Evolutionary conservation across 768 basidiomycete genomes (phyloP).

Genomic region (Russula ochroleuca): DNA sequence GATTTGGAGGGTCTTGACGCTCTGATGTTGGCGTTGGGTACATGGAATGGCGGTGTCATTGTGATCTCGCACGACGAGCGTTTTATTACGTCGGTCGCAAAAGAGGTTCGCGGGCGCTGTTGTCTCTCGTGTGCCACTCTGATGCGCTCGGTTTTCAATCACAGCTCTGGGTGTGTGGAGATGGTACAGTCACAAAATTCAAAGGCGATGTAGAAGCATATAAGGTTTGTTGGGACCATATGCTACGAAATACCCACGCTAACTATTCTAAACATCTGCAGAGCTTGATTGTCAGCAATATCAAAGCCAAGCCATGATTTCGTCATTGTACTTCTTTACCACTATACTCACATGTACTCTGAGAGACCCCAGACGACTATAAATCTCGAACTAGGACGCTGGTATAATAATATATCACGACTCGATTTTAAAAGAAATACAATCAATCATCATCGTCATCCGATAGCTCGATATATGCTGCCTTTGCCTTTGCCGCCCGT

Average conservation of each 20-base stretch:
- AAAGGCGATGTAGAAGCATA: constrained; percentile 87
- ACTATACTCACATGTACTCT: constrained; percentile 1
- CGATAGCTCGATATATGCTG: constrained; percentile 41
- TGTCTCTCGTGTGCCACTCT: constrained; percentile 4
- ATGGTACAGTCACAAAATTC: constrained; percentile 77
- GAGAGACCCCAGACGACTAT: constrained; percentile 3
- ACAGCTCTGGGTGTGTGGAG: constrained; percentile 91
- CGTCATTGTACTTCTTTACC: not conserved
- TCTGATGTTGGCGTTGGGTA: constrained; percentile 73
- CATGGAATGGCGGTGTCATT: constrained; percentile 90
- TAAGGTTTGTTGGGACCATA: constrained; percentile 52
- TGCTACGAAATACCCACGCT: not conserved
- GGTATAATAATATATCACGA: not conserved
- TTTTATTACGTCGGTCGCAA: constrained; percentile 87
- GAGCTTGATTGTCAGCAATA: constrained; percentile 33
- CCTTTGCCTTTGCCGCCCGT: constrained; percentile 46
- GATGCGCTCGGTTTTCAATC: constrained; percentile 12
- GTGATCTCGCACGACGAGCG: constrained; percentile 94
- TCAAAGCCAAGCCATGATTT: constrained; percentile 34
- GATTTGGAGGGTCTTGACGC: constrained; percentile 99
- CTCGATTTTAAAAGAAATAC: constrained; percentile 43
- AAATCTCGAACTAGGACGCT: not conserved
- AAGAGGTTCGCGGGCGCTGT: constrained; percentile 51
- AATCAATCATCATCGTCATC: constrained; percentile 41
- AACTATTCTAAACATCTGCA: not conserved